These are phyloP conservation scores for Porogramme epimiltina DNA, from an alignment of 1,284 basidiomycete species.

Conservation along the genomic window DNA sequence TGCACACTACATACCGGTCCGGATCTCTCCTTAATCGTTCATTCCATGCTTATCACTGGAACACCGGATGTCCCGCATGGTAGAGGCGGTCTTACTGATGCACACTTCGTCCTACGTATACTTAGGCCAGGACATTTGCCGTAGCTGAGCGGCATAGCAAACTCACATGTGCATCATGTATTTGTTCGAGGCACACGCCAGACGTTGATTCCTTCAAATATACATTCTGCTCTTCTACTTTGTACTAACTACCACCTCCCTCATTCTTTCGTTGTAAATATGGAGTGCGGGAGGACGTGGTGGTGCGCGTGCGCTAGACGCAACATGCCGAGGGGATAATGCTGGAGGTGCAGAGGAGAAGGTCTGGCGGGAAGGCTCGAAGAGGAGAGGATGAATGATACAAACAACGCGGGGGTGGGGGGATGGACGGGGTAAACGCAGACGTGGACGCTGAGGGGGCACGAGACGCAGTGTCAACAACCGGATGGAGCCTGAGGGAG, in stretches of 20 bases:
- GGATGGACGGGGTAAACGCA: background rate
- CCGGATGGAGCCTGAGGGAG: conserved; percentile 11
- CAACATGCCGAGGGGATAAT: background rate
- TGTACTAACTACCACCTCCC: conserved; percentile 14
- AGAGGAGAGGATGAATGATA: conserved; percentile 10
- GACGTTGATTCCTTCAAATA: conserved; percentile 15
- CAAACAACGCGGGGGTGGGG: conserved; percentile 11
- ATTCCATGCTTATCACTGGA: too few species aligned
- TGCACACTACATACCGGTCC: too few species aligned
- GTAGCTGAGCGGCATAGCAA: too few species aligned
- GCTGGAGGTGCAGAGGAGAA: background rate
- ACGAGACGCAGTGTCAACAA: conserved; percentile 13
- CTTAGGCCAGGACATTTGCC: too few species aligned
- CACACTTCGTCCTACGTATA: too few species aligned
- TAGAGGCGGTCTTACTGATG: too few species aligned
- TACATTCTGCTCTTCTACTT: conserved; percentile 18
- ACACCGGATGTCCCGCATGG: too few species aligned
- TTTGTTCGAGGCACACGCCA: too few species aligned
- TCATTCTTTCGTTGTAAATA: conserved; percentile 21
- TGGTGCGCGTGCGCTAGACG: too few species aligned
- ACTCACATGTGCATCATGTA: too few species aligned
- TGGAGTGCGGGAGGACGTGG: background rate
- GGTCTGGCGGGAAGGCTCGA: background rate
- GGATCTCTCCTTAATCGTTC: too few species aligned
- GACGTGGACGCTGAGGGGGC: conserved; percentile 3